Conservation (phyloP, 805 yeast species). For the Candida vartiovaarae region DNA sequence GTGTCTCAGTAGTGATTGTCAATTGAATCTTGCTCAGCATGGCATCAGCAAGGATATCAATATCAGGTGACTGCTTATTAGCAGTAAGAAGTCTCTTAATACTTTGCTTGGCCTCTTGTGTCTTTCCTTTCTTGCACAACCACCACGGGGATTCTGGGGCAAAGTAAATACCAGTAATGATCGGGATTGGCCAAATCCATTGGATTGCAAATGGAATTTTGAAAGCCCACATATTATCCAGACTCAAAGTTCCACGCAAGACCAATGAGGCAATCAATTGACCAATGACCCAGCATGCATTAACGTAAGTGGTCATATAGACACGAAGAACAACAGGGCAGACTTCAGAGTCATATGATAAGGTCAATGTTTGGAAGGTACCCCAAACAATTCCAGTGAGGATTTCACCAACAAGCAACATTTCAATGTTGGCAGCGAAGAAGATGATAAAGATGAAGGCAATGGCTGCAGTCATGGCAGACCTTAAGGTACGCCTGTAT, state of each 20-base stretch:
- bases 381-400: slow-evolving; percentile 39
- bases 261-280: slow-evolving; percentile 30
- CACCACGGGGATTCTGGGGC: slow-evolving; percentile 46
- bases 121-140: slow-evolving; percentile 30
- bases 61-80: slow-evolving; percentile 10
- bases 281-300: slow-evolving; percentile 36
- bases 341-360: slow-evolving; percentile 37
- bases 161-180: slow-evolving; percentile 28
- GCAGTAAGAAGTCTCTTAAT: slow-evolving; percentile 19
- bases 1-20: slow-evolving; percentile 24
- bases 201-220: slow-evolving; percentile 30
- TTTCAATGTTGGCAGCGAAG: slow-evolving; percentile 29
- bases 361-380: slow-evolving; percentile 32
- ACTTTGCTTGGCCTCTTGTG: slow-evolving; percentile 28
- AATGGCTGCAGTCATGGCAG: slow-evolving; percentile 23
- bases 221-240: slow-evolving; percentile 24
- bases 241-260: slow-evolving; percentile 16
- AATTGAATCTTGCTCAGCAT: slow-evolving; percentile 28
- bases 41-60: slow-evolving; percentile 22
- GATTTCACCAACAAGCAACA: slow-evolving; percentile 35
- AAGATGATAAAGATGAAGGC: slow-evolving; percentile 35
- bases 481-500: slow-evolving; percentile 29
- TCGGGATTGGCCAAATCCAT: slow-evolving; percentile 22
- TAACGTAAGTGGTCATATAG: slow-evolving; percentile 33
- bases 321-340: slow-evolving; percentile 35